Base-by-base conservation (phyloP, 495 filamentous ascomycete genomes). In the Usnea hakonensis region DNA sequence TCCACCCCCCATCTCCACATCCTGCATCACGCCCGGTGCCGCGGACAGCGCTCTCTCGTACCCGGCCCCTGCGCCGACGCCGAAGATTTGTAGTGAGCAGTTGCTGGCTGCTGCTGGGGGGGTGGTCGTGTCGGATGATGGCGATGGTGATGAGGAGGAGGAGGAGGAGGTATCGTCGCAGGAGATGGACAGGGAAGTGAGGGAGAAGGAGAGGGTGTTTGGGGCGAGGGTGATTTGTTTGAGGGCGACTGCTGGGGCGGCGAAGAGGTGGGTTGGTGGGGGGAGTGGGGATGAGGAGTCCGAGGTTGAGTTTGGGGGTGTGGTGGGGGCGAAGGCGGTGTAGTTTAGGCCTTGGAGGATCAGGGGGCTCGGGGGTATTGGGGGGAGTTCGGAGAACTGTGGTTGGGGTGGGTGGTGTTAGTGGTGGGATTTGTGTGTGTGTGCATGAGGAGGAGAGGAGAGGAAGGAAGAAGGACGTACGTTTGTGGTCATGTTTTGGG, bases 291-390 rank as follows among this genome's bases (percentile, higher is more conserved):
- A 60, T 32, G 48, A 9, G 48, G 48, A 19, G 26, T 52, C 32
- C 5, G 48, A 32, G 28, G n/a, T n/a, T 6, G 52, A n/a, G n/a
- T n/a, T n/a, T n/a, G 33, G 26, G 57, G 32, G 40, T 32, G 57
- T 55, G 53, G 19, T 30, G 41, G 55, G 57, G 28, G 35, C 40
- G 62, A 64, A 64, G 43, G 35, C 37, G 17, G 52, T 62, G 53
- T 43, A 65, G 54, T 62, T 61, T 30, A 65, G 44, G 28, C 64
- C 64, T 43, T 63, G 58, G 44, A 62, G 58, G 53, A 58, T 7
- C 0, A 65, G 28, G 9, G 65, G 60, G 33, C 19, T 23, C n/a
- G 23, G 38, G 35, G 56, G 48, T 21, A 41, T 28, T 9, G 63
- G 46, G 16, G 57, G 40, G 37, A 40, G 16, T 52, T 52, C 48